Percentiles rank a stretch among this genome's conserved stretches.
These are phyloP conservation scores for Solanum stenotomum DNA, from an alignment of 257 asterid species.

Conservation along the genomic window DNA sequence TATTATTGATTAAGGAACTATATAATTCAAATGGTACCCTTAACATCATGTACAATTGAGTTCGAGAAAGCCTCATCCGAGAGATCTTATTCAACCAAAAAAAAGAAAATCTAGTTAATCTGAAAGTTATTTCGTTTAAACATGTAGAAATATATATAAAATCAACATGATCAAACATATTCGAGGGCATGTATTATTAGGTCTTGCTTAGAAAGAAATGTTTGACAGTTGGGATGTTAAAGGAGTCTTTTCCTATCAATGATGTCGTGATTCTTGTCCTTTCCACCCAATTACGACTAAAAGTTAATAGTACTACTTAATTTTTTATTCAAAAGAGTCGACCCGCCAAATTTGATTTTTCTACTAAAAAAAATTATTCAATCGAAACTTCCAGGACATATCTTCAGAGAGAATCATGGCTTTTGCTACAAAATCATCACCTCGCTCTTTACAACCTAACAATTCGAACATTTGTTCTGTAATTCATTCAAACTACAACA, in stretches of 20 bases:
- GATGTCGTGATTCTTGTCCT: neutral
- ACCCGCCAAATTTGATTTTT: conserved; percentile 5
- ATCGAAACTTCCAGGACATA: neutral
- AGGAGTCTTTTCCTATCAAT: neutral
- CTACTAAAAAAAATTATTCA: neutral
- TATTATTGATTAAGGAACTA: too few relatives aligned
- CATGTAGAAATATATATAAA: too few relatives aligned
- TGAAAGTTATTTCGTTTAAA: fast-evolving
- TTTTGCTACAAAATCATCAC: neutral
- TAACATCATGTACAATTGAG: too few relatives aligned
- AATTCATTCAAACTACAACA: neutral
- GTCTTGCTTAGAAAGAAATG: neutral
- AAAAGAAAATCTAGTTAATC: too few relatives aligned
- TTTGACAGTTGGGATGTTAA: neutral
- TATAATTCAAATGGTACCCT: neutral
- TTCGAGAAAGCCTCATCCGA: neutral
- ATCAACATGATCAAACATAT: too few relatives aligned
- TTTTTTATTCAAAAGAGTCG: neutral
- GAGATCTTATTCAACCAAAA: neutral
- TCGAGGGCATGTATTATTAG: neutral
- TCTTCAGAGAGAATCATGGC: neutral
- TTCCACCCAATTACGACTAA: neutral
- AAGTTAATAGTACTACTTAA: neutral
- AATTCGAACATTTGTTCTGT: neutral
- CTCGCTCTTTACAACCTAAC: neutral